Percentiles rank a stretch among this genome's conserved stretches.
phyloP scores from a whole-genome alignment of 2,329 filamentous ascomycete species.

The Triangularia setosa region DNA sequence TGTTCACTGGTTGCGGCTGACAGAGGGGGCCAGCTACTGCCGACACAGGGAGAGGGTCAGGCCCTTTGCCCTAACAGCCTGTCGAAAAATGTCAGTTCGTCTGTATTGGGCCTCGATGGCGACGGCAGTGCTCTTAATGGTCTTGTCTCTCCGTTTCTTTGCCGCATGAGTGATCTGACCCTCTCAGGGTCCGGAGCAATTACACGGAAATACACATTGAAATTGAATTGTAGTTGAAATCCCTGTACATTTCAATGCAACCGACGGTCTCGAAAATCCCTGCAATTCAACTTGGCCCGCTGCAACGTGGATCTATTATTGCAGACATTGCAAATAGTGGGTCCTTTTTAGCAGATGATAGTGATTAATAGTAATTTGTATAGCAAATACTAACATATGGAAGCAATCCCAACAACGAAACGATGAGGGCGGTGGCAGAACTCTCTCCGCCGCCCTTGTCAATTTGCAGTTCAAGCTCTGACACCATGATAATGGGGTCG shows the following conservation, averaged over 20 bases:
- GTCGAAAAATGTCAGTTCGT: conserved; percentile 8
- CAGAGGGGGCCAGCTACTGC: background rate
- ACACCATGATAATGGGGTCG: no score
- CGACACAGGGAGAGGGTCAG: no score
- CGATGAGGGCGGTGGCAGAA: no score
- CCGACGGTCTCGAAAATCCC: no score
- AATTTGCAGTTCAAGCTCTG: no score
- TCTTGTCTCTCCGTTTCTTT: background rate
- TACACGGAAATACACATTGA: no score
- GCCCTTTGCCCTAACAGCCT: background rate
- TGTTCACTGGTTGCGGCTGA: background rate
- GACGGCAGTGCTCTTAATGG: conserved; percentile 9
- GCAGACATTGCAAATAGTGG: background rate
- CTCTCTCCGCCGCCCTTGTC: no score
- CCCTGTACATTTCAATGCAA: no score
- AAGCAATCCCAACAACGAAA: background rate
- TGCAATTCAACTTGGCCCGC: no score
- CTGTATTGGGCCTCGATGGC: conserved; percentile 19
- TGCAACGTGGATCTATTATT: no score
- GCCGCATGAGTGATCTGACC: background rate
- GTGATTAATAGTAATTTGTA: background rate
- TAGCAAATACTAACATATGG: background rate
- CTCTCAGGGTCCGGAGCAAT: background rate
- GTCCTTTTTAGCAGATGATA: background rate
- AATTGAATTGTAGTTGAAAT: no score